Percentiles rank a stretch among this genome's conserved stretches.
These are phyloP conservation scores for Tanacetum coccineum DNA, from an alignment of 129 eudicot species.

Conservation along the genomic window DNA sequence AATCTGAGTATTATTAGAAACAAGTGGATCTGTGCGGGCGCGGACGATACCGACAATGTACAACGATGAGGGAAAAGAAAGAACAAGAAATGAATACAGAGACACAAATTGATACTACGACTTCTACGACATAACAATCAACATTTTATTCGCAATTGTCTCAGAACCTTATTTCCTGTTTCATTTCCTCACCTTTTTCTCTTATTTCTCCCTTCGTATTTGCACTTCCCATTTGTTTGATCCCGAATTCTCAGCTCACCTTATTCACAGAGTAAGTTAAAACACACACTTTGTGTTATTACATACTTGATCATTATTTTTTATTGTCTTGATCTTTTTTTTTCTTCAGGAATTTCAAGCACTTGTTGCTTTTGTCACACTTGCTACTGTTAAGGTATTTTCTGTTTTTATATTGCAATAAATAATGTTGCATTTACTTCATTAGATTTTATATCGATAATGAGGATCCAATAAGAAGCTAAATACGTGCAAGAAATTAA, in stretches of 20 bases:
- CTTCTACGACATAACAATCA: slow-evolving; percentile 33
- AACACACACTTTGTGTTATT: slow-evolving; percentile 1
- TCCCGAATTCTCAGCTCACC: slow-evolving; percentile 44
- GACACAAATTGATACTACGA: no score
- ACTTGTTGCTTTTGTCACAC: slow-evolving; percentile 54
- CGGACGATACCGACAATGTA: no score
- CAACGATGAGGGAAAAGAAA: no score
- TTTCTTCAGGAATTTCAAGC: slow-evolving; percentile 75
- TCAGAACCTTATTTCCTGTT: slow-evolving; percentile 73
- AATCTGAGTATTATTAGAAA: no score
- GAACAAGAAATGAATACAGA: no score
- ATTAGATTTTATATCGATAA: not conserved
- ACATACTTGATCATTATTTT: not conserved
- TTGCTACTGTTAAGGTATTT: slow-evolving; percentile 67
- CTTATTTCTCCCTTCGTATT: slow-evolving; percentile 70
- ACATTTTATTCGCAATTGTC: slow-evolving; percentile 32
- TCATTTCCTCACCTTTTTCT: slow-evolving; percentile 72
- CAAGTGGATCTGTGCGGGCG: no score
- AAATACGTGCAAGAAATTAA: no score
- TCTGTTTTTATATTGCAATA: no score
- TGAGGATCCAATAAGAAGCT: no score
- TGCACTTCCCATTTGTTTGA: slow-evolving; percentile 55
- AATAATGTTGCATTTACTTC: no score
- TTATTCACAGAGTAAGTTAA: slow-evolving; percentile 62
- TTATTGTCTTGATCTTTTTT: not conserved